phyloP scores from a whole-genome alignment of 331 rosid species.

The Quercus lobata region DNA sequence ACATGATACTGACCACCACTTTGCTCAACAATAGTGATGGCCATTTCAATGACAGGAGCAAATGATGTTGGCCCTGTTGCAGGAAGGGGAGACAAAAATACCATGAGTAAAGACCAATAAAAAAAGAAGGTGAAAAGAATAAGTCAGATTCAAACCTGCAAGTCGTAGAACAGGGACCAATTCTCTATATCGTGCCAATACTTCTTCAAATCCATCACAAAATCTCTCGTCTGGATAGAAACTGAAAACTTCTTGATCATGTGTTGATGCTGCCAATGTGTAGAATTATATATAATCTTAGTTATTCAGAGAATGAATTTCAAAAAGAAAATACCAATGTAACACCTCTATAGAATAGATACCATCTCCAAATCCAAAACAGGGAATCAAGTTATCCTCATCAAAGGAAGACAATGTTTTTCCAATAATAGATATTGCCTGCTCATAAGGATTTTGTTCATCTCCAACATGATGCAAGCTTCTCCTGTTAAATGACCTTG shows the following conservation, averaged over 20 bases:
- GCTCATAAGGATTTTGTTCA: conserved; percentile 86
- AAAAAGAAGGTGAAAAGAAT: conserved; percentile 2
- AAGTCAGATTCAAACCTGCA: conserved; percentile 52
- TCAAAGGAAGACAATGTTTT: conserved; percentile 80
- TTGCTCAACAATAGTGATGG: conserved; percentile 84
- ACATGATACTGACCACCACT: conserved; percentile 96
- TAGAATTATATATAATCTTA: conserved; percentile 18
- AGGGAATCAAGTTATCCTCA: conserved; percentile 87
- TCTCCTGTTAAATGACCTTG: conserved; percentile 73
- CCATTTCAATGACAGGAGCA: conserved; percentile 93
- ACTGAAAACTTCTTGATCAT: conserved; percentile 91
- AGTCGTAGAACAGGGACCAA: conserved; percentile 80
- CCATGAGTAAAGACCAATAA: conserved; percentile 1
- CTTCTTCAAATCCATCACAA: conserved; percentile 97
- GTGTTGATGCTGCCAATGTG: conserved; percentile 75
- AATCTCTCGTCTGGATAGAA: conserved; percentile 65
- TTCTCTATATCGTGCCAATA: conserved; percentile 63
- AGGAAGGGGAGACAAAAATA: conserved; percentile 13
- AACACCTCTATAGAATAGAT: conserved; percentile 17
- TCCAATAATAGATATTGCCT: conserved; percentile 85
- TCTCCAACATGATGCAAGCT: conserved; percentile 88
- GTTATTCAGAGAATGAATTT: not conserved
- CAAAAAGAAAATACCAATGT: not conserved
- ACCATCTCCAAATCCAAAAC: conserved; percentile 99
- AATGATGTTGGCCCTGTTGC: conserved; percentile 92